These are phyloP conservation scores for Salix purpurea DNA, from an alignment of 345 rosid genomes.

Conservation along the genomic window DNA sequence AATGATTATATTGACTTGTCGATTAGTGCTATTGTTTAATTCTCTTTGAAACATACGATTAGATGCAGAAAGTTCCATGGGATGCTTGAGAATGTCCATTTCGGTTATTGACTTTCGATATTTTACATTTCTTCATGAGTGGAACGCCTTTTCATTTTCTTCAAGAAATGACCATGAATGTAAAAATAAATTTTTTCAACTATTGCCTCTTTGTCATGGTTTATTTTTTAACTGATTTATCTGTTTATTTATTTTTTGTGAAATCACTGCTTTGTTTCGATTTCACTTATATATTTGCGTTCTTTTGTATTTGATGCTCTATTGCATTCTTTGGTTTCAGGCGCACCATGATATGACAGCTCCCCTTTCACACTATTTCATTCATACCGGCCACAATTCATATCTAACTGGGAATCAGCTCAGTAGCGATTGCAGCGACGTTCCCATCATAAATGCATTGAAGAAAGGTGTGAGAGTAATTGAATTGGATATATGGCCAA, in stretches of 20 bases:
- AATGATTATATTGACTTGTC: neutral
- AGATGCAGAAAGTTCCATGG: neutral
- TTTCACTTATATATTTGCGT: neutral
- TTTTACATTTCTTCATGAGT: neutral
- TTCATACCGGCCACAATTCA: slow-evolving; percentile 88
- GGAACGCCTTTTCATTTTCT: neutral
- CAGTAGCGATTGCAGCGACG: slow-evolving; percentile 88
- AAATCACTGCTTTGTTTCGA: neutral
- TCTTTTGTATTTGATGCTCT: neutral
- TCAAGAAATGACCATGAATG: neutral
- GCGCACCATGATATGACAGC: slow-evolving; percentile 83
- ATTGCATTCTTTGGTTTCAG: slow-evolving; percentile 36
- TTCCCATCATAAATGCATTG: slow-evolving; percentile 76
- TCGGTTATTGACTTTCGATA: neutral
- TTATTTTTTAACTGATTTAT: neutral
- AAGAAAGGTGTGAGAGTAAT: slow-evolving; percentile 78
- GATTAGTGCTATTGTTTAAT: neutral
- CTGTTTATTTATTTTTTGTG: neutral
- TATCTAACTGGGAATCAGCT: slow-evolving; percentile 93
- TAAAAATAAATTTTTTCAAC: neutral
- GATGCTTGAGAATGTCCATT: neutral
- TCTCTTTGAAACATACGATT: neutral
- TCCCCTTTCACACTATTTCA: slow-evolving; percentile 84
- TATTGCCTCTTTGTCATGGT: neutral
- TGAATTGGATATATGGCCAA: slow-evolving; percentile 96